Base-by-base conservation (phyloP, 2,329 filamentous ascomycete species). In the Chaetomium sp. region DNA sequence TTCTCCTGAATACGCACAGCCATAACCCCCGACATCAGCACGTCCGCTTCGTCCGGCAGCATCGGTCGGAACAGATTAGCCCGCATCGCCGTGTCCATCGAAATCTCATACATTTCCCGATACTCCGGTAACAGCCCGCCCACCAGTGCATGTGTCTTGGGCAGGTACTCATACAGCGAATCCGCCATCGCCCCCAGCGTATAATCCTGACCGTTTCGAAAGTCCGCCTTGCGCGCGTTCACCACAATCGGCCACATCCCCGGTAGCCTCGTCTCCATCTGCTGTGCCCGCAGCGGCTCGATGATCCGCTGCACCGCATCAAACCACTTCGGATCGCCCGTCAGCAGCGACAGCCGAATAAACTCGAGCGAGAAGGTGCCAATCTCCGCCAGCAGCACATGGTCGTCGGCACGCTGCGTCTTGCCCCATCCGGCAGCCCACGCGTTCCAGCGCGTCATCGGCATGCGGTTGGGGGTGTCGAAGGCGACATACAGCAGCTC, bases 331-430 rank as follows among this genome's bases (percentile, higher is more conserved):
- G 80, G 72, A 56, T 90, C 77, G 50, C 81, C 81, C 0, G 87
- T 90, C 56, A 91, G 72, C 69, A 91, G 86, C 10, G 84, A 83
- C 49, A 91, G 73, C 7, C 86, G 76, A 7, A 85, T 89, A 66
- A 91, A 88, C 66, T 91, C 88, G 58, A 91, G 70, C 11, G 81
- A 82, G 56, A 91, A 74, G n/a, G 85, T 87, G 33, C 87, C 87
- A 38, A 73, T 51, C 41, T 61, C 46, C 70, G 72, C 34, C 70
- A 74, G 41, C 71, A 70, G 65, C 40, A 71, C 70, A 41, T 66
- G 63, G 2, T 64, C 64, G 14, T 65, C 66, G 33, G 71, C 68
- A 5, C 64, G 52, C 40, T 71, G 70, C 1, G 56, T 49, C 3
- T 69, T 67, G 6, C 62, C 57, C 49, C 67, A 68, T 8, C 69